Evolutionary conservation across 2,329 filamentous ascomycete genomes (phyloP), one percentile per base, ranked within the genome.

Genomic region (Diplocarpon mali): DNA sequence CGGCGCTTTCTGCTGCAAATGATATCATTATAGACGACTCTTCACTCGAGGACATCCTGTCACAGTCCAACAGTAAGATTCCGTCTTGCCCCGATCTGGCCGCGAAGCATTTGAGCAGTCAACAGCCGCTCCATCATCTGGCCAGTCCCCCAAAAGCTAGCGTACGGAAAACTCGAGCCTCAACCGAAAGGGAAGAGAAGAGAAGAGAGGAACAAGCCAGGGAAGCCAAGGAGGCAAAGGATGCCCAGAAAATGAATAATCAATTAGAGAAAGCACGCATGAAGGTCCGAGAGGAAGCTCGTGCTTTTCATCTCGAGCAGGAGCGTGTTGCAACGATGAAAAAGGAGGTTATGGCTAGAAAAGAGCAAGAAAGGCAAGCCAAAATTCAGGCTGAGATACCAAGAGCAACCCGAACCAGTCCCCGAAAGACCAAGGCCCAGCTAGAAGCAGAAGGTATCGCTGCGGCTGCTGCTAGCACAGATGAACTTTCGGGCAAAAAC

Each of bases 281-380:
- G 54, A 81, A 83, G 62, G 81, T 86, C 58, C 71, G 80, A 5
- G 76, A 82, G 53, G 85, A 83, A 59, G 83, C 76, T 6, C 68
- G 69, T 13, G 65, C 73, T 2, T 76, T 75, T 50, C 76, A 68
- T 57, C 66, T 75, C 52, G 74, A 79, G 50, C 72, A 76, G 51
- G 74, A 78, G 51, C 70, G 64, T 50, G 64, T 71, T 35, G 68
- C 67, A 29, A 64, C 65, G 1, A 68, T 75, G 70, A 75, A 78
- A 60, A 70, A 70, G 50, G 65, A 75, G 49, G 56, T 73, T 32
- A 65, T 67, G 2, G 66, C 69, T 5, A 72, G 76, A 46, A 77
- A 73, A 56, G 71, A 75, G 34, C 68, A 71, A 47, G 70, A 74
- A 42, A 56, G 68, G 69, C 46, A 49, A 35, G 52, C 54, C 6